Evolutionary conservation across 345 rosid species (phyloP).

Genomic region (Populus simonii): DNA sequence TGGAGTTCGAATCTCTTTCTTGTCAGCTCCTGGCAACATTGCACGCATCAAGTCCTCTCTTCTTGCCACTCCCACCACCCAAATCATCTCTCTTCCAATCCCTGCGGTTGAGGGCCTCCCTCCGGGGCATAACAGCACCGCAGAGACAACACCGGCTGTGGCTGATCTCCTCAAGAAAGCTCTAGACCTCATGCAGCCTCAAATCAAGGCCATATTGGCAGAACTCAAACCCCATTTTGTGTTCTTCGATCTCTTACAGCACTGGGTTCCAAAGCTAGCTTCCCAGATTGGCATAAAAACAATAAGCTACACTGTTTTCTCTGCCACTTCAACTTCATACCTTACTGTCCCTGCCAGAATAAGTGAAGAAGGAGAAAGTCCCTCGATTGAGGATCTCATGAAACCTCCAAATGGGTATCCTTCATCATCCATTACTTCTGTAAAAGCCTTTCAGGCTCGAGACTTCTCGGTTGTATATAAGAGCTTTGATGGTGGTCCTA

Average conservation of each 20-base stretch:
- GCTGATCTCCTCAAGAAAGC: constrained; percentile 28
- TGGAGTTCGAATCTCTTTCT: constrained; percentile 25
- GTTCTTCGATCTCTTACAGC: constrained; percentile 15
- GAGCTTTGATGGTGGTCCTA: constrained; percentile 12
- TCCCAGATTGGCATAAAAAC: constrained; percentile 23
- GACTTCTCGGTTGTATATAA: constrained; percentile 9
- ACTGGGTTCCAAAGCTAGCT: constrained; percentile 22
- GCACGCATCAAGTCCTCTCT: constrained; percentile 18
- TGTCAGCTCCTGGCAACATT: constrained; percentile 29
- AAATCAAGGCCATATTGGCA: constrained; percentile 12
- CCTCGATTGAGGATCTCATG: constrained; percentile 7
- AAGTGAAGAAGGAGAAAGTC: background rate
- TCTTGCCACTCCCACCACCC: constrained; percentile 2
- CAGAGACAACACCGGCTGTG: constrained; percentile 26
- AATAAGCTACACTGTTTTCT: constrained; percentile 10
- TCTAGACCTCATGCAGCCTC: constrained; percentile 34
- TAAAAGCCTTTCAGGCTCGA: constrained; percentile 19
- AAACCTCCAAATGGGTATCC: constrained; percentile 27
- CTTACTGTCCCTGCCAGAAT: constrained; percentile 19
- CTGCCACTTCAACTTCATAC: constrained; percentile 20
- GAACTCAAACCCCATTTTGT: constrained; percentile 34
- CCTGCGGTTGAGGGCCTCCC: constrained; percentile 28
- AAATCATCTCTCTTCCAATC: constrained; percentile 25
- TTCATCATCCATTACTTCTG: background rate
- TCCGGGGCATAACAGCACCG: constrained; percentile 28